A percentile compares a stretch with the other conserved stretches of the same genome.
phyloP scores from a whole-genome alignment of 371 early-diverging fungal species.

The Rhizopus arrhizus region DNA sequence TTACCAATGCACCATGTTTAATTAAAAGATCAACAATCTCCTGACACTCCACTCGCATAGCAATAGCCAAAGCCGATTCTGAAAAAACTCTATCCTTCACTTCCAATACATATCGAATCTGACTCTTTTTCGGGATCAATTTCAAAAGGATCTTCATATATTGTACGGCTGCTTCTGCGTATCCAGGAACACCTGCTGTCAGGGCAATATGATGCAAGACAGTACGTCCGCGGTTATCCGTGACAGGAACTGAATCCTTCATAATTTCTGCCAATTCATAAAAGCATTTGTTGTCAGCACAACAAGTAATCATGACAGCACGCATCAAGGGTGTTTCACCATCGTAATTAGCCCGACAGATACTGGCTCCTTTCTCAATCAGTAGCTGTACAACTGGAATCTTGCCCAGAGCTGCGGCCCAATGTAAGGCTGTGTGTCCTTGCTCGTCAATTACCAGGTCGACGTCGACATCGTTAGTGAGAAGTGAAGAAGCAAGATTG shows the following conservation, averaged over 20 bases:
- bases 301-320: conserved; percentile 81
- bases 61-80: conserved; percentile 88
- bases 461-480: conserved; percentile 61
- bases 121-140: conserved; percentile 17
- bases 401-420: conserved; percentile 83
- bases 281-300: conserved; percentile 82
- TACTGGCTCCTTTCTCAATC: conserved; percentile 70
- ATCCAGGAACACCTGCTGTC: conserved; percentile 62
- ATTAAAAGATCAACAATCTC: conserved; percentile 69
- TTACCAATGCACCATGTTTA: conserved; percentile 76
- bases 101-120: conserved; percentile 69
- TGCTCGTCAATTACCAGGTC: conserved; percentile 80
- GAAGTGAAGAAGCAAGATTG: conserved; percentile 48
- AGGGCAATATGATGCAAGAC: conserved; percentile 88
- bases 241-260: conserved; percentile 62
- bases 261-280: conserved; percentile 70
- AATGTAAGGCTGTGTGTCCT: conserved; percentile 84
- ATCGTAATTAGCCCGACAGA: conserved; percentile 59
- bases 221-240: conserved; percentile 75
- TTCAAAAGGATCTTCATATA: conserved; percentile 79
- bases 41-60: conserved; percentile 73
- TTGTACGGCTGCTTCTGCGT: conserved; percentile 68
- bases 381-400: conserved; percentile 66
- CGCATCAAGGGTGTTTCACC: conserved; percentile 89
- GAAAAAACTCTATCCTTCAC: conserved; percentile 72